A percentile compares a stretch with the other conserved stretches of the same genome.
These are phyloP conservation scores for Osmozyma mogii DNA, from an alignment of 805 yeast genomes.

Conservation along the genomic window DNA sequence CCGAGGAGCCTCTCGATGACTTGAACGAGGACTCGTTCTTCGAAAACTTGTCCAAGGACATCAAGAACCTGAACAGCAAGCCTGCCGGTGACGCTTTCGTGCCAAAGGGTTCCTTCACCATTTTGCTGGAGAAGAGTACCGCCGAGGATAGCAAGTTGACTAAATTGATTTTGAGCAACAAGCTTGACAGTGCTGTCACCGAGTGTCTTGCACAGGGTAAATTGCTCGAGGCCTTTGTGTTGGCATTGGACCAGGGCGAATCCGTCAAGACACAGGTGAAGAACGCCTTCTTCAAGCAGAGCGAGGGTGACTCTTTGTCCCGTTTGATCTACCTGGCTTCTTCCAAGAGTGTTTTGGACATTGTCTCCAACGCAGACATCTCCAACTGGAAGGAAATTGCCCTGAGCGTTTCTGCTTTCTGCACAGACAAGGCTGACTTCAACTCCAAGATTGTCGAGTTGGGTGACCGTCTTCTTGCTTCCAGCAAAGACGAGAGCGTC, in stretches of 20 bases:
- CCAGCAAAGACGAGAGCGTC: conserved; percentile 16
- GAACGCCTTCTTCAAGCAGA: conserved; percentile 59
- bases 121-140: conserved; percentile 18
- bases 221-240: conserved; percentile 70
- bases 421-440: conserved; percentile 36
- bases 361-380: conserved; percentile 72
- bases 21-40: conserved; percentile 26
- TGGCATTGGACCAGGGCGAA: conserved; percentile 64
- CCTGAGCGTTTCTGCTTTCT: conserved; percentile 54
- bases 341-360: conserved; percentile 48
- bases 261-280: conserved; percentile 58
- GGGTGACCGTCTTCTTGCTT: conserved; percentile 64
- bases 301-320: conserved; percentile 49
- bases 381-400: conserved; percentile 79
- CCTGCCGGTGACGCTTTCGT: conserved; percentile 14
- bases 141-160: conserved; percentile 28
- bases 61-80: conserved; percentile 5
- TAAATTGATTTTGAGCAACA: conserved; percentile 47
- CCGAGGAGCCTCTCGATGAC: conserved; percentile 1
- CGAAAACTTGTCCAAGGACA: conserved; percentile 25
- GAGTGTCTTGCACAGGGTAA: conserved; percentile 54
- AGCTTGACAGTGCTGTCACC: conserved; percentile 60
- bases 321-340: conserved; percentile 67
- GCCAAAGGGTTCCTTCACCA: conserved; percentile 51
- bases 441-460: conserved; percentile 50